Base-by-base conservation (phyloP, 495 filamentous ascomycete species). In the Cercophora newfieldiana region DNA sequence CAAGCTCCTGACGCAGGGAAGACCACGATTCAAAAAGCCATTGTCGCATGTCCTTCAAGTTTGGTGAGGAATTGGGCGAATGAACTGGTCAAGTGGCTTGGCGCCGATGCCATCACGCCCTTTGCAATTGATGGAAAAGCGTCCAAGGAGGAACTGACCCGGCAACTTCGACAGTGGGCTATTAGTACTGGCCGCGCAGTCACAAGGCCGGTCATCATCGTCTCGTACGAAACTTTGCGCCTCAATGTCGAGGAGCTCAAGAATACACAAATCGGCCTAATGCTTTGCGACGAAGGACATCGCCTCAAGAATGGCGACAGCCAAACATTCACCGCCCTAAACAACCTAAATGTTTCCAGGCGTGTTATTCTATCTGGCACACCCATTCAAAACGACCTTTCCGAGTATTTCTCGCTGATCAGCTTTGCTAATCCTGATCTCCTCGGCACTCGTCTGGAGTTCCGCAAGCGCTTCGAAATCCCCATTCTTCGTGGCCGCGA, bases 231-330 rank as follows among this genome's bases (percentile, higher is more conserved):
- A 73, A 98, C 96, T 0, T 83, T 99, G 5, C 89, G 95, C 22
- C 80, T 98, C 59, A 93, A 99, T 67, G 89, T 91, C 7, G 91
- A 92, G n/a, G 89, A 94, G 68, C 84, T 99, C 49, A 91, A 88
- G 59, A 87, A 93, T 63, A 91, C 90, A 1, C 89, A 89, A 1
- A 98, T 99, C 69, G 95, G 95, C 6, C 80, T 99, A 10, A 88
- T 99, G 74, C 85, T 99, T n/a, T 98, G 95, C 74, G 95, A 99
- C 68, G 95, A 99, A 79, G 95, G 95, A 1, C 95, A 99, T 83
- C 90, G 95, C n/a, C 79, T 99, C 48, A 99, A 99, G 75, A 99
- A 99, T 70, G 93, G 93, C 65, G 96, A 99, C 69, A 95, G 89
- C 59, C 92, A 95, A 76, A 97, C 94, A 0, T 99, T 96, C 77